These are phyloP conservation scores for Rhizophagus sp. DNA, from an alignment of 192 early-diverging fungal species.

Conservation along the genomic window DNA sequence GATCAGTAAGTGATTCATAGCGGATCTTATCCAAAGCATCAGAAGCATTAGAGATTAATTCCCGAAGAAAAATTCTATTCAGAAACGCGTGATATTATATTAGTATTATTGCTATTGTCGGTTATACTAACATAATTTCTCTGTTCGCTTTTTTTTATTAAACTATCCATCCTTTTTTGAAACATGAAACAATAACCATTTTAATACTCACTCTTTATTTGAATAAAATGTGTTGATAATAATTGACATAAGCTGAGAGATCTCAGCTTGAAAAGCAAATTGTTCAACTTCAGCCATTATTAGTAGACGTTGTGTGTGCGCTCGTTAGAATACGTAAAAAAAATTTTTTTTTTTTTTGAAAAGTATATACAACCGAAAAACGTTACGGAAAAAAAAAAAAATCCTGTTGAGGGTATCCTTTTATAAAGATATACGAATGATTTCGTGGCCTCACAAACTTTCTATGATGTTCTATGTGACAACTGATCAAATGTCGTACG, in stretches of 20 bases:
- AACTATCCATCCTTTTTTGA: too few relatives aligned
- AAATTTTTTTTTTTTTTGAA: neutral
- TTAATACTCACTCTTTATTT: conserved; percentile 75
- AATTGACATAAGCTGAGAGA: conserved; percentile 99
- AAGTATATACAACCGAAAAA: neutral
- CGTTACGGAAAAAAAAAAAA: neutral
- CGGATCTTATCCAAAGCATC: conserved; percentile 99
- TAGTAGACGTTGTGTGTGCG: neutral
- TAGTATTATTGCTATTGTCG: too few relatives aligned
- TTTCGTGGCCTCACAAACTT: conserved; percentile 5
- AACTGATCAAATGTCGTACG: neutral
- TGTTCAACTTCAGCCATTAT: conserved; percentile 25
- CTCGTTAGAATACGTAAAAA: neutral
- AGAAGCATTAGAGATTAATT: conserved; percentile 89
- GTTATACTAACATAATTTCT: too few relatives aligned
- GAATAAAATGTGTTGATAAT: conserved; percentile 99
- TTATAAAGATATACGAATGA: neutral
- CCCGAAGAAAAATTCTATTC: conserved; percentile 87
- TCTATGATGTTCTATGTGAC: conserved; percentile 28
- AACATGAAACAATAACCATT: too few relatives aligned
- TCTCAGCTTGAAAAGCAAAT: conserved; percentile 92
- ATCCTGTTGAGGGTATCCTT: neutral
- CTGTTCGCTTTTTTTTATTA: too few relatives aligned
- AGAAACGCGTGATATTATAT: neutral
- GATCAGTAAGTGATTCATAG: conserved; percentile 93